Evolutionary conservation across 768 basidiomycete genomes (phyloP).

Genomic region (Mrakia blollopis): DNA sequence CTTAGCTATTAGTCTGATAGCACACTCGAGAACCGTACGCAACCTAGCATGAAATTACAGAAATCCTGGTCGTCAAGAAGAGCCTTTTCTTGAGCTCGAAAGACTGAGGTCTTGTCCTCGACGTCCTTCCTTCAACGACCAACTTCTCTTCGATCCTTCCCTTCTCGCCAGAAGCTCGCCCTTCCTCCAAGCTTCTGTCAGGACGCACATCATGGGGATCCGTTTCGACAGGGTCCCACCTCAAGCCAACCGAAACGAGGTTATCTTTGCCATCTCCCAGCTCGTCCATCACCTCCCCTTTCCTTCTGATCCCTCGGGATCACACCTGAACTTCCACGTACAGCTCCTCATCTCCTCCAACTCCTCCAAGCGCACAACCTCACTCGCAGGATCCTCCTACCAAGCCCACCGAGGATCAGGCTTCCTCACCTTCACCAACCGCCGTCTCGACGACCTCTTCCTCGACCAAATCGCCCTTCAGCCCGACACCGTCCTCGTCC

Average conservation of each 20-base stretch:
- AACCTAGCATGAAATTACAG: not conserved
- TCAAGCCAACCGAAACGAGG: not conserved
- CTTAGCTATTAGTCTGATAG: constrained; percentile 14
- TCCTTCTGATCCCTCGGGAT: not conserved
- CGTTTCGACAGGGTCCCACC: not conserved
- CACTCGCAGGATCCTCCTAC: not conserved
- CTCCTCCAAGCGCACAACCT: not conserved
- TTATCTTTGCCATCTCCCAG: not conserved
- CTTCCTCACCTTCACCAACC: not conserved
- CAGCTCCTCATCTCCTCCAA: not conserved
- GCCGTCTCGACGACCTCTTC: not conserved
- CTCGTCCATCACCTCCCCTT: not conserved
- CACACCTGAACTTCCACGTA: not conserved
- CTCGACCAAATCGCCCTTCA: not conserved
- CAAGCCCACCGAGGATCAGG: not conserved
- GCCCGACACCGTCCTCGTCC: not conserved
- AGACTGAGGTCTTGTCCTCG: no score
- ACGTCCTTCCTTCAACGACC: not conserved
- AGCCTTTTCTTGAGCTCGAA: not conserved
- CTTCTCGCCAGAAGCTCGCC: no score
- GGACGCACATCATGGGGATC: not conserved
- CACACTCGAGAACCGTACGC: constrained; percentile 9
- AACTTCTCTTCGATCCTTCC: not conserved
- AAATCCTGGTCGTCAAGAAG: not conserved
- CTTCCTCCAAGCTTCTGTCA: no score